A percentile compares a stretch with the other conserved stretches of the same genome.
phyloP scores from a whole-genome alignment of 2,329 filamentous ascomycete genomes.

The Aureobasidium sp. region DNA sequence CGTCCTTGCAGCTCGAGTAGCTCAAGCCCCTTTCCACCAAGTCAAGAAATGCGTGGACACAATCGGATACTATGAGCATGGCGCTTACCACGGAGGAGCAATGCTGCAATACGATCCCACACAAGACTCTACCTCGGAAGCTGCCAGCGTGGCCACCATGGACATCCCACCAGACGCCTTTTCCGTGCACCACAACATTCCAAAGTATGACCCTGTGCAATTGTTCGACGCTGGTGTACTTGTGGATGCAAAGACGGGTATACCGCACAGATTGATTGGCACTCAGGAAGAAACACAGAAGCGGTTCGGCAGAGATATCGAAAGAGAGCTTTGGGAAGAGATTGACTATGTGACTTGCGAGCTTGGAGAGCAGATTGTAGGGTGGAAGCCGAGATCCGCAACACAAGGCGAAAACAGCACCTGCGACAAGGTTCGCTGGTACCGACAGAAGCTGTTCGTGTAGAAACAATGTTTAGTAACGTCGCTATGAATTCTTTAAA shows the following conservation, averaged over 20 bases:
- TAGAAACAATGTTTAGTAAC: not conserved
- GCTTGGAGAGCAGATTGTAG: constrained; percentile 19
- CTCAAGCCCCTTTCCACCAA: constrained; percentile 36
- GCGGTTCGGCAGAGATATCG: constrained; percentile 24
- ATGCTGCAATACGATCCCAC: constrained; percentile 22
- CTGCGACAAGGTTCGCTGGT: constrained; percentile 8
- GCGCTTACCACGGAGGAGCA: constrained; percentile 15
- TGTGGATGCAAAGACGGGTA: constrained; percentile 15
- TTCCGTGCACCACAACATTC: constrained; percentile 26
- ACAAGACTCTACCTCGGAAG: constrained; percentile 10
- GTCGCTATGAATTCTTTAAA: not conserved
- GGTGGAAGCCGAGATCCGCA: constrained; percentile 16
- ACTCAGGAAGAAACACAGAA: constrained; percentile 19
- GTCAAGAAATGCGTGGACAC: constrained; percentile 26
- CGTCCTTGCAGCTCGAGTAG: constrained; percentile 37
- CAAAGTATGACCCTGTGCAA: constrained; percentile 27
- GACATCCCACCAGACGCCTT: constrained; percentile 18
- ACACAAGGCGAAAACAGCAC: not conserved
- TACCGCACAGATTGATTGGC: constrained; percentile 22
- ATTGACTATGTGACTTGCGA: constrained; percentile 22
- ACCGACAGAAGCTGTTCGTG: not conserved
- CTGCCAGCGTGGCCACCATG: constrained; percentile 7
- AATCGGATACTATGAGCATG: constrained; percentile 17
- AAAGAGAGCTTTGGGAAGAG: constrained; percentile 23
- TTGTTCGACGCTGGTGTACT: constrained; percentile 19